Evolutionary conservation across 177 flowering plant species (phyloP).

Genomic region (Vitis hybrid): DNA sequence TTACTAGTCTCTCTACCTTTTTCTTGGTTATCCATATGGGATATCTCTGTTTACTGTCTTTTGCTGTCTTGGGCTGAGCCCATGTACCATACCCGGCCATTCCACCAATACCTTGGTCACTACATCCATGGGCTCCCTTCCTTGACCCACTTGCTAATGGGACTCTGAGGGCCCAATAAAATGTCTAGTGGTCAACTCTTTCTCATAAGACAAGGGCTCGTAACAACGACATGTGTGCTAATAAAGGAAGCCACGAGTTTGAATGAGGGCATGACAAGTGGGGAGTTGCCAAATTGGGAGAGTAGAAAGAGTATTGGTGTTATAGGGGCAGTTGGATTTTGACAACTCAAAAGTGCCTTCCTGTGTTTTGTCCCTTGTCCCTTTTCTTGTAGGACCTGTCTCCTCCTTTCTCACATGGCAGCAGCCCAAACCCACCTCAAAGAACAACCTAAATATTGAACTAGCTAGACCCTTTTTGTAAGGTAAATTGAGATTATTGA

Average conservation of each 20-base stretch:
- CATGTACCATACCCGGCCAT: no score
- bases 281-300: background rate
- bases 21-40: no score
- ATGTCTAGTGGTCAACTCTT: background rate
- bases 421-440: no score
- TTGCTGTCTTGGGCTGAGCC: no score
- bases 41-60: no score
- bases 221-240: background rate
- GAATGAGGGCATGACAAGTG: background rate
- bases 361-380: conserved; percentile 4
- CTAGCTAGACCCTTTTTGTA: no score
- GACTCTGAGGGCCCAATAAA: background rate
- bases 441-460: no score
- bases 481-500: no score
- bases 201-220: conserved; percentile 3
- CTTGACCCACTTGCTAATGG: no score
- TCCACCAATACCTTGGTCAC: no score
- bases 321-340: conserved; percentile 6
- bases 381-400: background rate
- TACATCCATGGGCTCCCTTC: no score
- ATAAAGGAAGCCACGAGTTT: conserved; percentile 12
- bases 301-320: background rate
- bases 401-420: background rate
- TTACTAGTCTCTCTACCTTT: no score
- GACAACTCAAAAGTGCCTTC: conserved; percentile 16